A percentile compares a stretch with the other conserved stretches of the same genome.
Conservation (phyloP, 257 asterid genomes). For the Gardenia jasminoides region DNA sequence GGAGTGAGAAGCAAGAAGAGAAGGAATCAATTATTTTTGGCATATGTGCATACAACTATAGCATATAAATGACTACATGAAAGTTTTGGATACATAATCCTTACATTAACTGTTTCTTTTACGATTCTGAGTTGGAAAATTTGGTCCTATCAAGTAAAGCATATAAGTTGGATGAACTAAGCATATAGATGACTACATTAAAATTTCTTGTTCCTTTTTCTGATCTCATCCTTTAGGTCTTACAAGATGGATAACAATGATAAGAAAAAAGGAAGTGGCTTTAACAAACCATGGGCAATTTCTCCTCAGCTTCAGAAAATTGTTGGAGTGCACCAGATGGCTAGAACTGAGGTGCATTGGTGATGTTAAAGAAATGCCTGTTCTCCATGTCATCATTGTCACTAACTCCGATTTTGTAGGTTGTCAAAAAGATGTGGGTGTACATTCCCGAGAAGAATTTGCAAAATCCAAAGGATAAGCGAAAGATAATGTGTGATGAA, state of each 20-base stretch:
- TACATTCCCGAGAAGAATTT: slow-evolving; percentile 44
- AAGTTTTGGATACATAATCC: no score
- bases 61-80: no score
- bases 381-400: neutral
- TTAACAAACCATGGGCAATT: slow-evolving; percentile 40
- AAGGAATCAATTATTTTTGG: no score
- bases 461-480: slow-evolving; percentile 45
- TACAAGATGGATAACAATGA: slow-evolving; percentile 18
- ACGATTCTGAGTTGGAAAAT: no score
- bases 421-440: slow-evolving; percentile 47
- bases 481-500: slow-evolving; percentile 42
- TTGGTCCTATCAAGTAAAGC: no score
- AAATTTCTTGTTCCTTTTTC: neutral
- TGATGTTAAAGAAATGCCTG: neutral
- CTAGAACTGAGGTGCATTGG: slow-evolving; percentile 47
- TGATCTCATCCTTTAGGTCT: slow-evolving; percentile 24
- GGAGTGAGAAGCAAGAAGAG: no score
- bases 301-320: slow-evolving; percentile 49
- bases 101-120: no score
- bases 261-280: slow-evolving; percentile 37
- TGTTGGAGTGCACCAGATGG: slow-evolving; percentile 43
- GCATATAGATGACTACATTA: no score
- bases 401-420: slow-evolving; percentile 29
- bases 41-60: no score
- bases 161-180: no score